These are phyloP conservation scores for Adansonia rubrostipa DNA, from an alignment of 441 rosid species.

Conservation along the genomic window DNA sequence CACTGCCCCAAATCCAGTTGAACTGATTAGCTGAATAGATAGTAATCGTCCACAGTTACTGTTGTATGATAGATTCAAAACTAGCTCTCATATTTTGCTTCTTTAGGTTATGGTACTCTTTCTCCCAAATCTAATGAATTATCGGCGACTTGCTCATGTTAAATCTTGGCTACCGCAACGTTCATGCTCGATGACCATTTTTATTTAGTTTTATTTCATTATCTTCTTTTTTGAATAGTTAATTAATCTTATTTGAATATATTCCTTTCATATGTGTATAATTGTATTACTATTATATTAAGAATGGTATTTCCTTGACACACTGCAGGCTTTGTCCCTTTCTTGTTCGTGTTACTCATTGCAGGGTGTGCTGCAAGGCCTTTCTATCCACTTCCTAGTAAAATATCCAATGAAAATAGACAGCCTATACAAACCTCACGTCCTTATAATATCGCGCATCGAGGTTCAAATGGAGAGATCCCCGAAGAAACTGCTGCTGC, in stretches of 20 bases:
- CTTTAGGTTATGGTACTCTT: background rate
- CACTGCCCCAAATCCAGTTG: background rate
- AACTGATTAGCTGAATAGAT: slow-evolving; percentile 1
- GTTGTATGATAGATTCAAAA: background rate
- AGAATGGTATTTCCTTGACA: background rate
- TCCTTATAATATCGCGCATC: slow-evolving; percentile 83
- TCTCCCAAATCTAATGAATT: background rate
- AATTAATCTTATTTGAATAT: background rate
- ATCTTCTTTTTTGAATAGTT: background rate
- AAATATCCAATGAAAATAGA: slow-evolving; percentile 39
- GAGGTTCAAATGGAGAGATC: slow-evolving; percentile 94
- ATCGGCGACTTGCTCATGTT: background rate
- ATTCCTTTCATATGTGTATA: background rate
- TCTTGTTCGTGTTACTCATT: slow-evolving; percentile 50
- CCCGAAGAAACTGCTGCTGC: slow-evolving; percentile 97
- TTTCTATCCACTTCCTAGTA: slow-evolving; percentile 80
- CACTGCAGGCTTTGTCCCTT: slow-evolving; percentile 50
- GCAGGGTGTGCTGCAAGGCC: slow-evolving; percentile 69
- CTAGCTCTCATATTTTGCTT: background rate
- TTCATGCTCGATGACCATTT: background rate
- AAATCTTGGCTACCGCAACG: background rate
- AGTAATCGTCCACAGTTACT: background rate
- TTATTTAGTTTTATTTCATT: background rate
- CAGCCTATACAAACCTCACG: slow-evolving; percentile 83
- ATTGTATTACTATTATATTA: background rate